These are phyloP conservation scores for Talaromyces sp. DNA, from an alignment of 2,329 filamentous ascomycete genomes.

Conservation along the genomic window DNA sequence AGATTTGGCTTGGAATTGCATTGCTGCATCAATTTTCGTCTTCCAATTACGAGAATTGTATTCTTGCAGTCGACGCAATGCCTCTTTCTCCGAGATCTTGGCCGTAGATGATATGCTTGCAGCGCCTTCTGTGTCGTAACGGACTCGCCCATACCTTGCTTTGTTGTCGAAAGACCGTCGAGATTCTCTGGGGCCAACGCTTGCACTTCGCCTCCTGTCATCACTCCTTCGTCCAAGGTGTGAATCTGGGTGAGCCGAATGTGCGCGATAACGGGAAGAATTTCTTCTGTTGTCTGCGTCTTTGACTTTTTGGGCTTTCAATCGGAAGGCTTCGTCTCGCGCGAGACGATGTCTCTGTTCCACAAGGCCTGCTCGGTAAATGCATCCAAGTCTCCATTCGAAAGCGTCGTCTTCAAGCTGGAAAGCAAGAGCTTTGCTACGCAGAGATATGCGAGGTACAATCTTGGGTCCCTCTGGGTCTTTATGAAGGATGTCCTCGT, in stretches of 20 bases:
- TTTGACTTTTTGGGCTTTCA: constrained; percentile 80
- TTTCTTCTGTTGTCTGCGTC: constrained; percentile 57
- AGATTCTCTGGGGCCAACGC: constrained; percentile 44
- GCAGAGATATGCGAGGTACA: constrained; percentile 79
- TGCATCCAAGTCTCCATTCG: constrained; percentile 93
- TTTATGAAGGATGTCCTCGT: constrained; percentile 85
- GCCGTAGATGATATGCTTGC: constrained; percentile 67
- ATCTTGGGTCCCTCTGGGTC: constrained; percentile 78
- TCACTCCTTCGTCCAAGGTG: constrained; percentile 35
- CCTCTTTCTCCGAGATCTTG: constrained; percentile 70
- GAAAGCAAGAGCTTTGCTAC: constrained; percentile 77
- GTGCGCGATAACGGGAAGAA: constrained; percentile 49
- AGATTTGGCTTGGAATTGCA: constrained; percentile 63
- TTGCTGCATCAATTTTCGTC: constrained; percentile 75
- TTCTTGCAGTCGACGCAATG: constrained; percentile 67
- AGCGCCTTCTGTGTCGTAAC: constrained; percentile 76
- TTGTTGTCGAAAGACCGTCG: constrained; percentile 13
- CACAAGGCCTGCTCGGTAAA: constrained; percentile 81
- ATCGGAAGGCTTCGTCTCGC: constrained; percentile 79
- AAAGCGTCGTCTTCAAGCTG: constrained; percentile 95
- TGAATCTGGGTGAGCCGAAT: constrained; percentile 45
- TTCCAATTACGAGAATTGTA: constrained; percentile 93
- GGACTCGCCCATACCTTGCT: constrained; percentile 31
- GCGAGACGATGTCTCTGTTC: constrained; percentile 89
- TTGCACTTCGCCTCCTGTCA: constrained; percentile 50